A percentile compares a stretch with the other conserved stretches of the same genome.
Conservation (phyloP, 2,329 filamentous ascomycete species). For the Talaromyces pinophilus region DNA sequence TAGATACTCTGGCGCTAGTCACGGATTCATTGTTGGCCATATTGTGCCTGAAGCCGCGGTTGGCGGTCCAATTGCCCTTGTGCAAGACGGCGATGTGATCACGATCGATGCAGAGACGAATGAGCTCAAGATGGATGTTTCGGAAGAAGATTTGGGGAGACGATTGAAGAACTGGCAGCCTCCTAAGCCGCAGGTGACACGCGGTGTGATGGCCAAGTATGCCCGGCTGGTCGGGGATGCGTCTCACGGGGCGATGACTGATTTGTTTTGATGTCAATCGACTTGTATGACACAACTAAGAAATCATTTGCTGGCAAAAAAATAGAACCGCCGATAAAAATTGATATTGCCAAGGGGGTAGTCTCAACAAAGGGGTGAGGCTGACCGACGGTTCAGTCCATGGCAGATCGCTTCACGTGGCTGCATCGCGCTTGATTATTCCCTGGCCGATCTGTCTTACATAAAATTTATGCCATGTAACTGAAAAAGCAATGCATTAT, state of each 20-base stretch:
- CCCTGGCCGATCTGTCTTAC: not conserved
- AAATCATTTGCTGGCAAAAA: too few relatives aligned
- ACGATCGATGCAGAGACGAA: slow-evolving; percentile 85
- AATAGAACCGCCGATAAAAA: not conserved
- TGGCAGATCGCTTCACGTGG: slow-evolving; percentile 15
- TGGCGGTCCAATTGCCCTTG: slow-evolving; percentile 83
- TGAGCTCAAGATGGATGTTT: slow-evolving; percentile 68
- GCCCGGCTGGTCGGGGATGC: slow-evolving; percentile 84
- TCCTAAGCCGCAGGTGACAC: slow-evolving; percentile 70
- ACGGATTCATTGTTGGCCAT: slow-evolving; percentile 93
- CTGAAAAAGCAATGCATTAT: not conserved
- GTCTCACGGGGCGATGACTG: slow-evolving; percentile 86
- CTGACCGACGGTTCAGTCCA: not conserved
- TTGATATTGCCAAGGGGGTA: not conserved
- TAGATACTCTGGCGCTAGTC: slow-evolving; percentile 80
- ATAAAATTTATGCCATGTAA: not conserved
- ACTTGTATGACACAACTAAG: not conserved
- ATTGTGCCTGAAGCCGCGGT: slow-evolving; percentile 87
- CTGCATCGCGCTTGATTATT: slow-evolving; percentile 7
- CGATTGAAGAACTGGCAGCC: slow-evolving; percentile 68
- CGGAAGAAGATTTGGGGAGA: slow-evolving; percentile 67
- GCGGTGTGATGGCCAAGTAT: slow-evolving; percentile 89
- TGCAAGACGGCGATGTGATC: slow-evolving; percentile 76
- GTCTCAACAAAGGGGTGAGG: not conserved
- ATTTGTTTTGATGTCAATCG: slow-evolving; percentile 43